Base-by-base conservation (phyloP, 1,139 yeast species). In the Nakaseomyces kungkrabaensis region DNA sequence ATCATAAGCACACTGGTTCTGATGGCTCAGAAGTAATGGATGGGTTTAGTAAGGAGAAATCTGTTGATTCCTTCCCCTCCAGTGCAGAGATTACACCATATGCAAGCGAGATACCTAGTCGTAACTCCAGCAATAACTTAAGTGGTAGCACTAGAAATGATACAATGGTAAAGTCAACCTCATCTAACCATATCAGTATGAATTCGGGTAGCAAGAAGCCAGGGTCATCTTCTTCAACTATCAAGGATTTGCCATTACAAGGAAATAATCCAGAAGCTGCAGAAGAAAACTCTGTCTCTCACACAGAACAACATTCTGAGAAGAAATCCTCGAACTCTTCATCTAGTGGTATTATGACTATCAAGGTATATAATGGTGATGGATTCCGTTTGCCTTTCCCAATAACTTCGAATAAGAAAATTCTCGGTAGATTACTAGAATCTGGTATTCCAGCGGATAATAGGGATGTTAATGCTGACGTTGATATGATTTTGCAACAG, bases 361-460 rank as follows among this genome's bases (percentile, higher is more conserved):
- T 63, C 7, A 63, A 63, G 48, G 54, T 63, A 1, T 63, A 63
- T 47, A 58, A 59, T 45, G 67, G 67, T 48, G 62, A 60, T 32
- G 59, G 59, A 3, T 62, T 63, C 51, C 52, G 49, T 24, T 54
- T 63, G 43, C 67, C 67, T n/a, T 59, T 63, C 38, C 61, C 64
- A 10, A 56, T 63, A 4, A 60, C 61, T 5, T 61, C 65, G 3
- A 62, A 61, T 51, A 55, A 56, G 37, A 63, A 60, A 43, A 54
- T 63, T 10, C 50, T 61, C 45, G 52, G 56, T 6, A 61, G 59
- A 49, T 43, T 58, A 26, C 34, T 61, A 41, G 48, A 58, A 32
- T 60, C 64, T 3, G 63, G 64, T 27, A 57, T 59, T 6, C 43
- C 54, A 10, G 49, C 53, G 4, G 48, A 50, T 4, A 52, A 48